These are phyloP conservation scores for Microascus cirrosus DNA, from an alignment of 2,329 filamentous ascomycete genomes.

Conservation along the genomic window DNA sequence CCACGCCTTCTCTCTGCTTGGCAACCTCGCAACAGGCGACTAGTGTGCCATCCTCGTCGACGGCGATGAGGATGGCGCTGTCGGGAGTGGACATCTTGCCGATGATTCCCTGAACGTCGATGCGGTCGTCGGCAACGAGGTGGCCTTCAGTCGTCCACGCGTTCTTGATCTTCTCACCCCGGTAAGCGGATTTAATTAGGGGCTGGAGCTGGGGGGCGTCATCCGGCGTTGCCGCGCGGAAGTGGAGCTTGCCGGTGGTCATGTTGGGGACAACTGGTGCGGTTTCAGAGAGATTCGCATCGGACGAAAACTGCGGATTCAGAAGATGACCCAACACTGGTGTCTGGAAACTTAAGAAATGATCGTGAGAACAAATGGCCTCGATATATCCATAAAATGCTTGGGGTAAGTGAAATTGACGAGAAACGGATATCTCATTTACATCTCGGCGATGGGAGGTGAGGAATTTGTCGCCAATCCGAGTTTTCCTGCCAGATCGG, in stretches of 20 bases:
- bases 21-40: conserved; percentile 33
- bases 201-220: conserved; percentile 21
- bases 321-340: too few relatives aligned
- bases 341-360: too few relatives aligned
- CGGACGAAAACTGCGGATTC: too few relatives aligned
- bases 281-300: background rate
- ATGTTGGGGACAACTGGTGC: background rate
- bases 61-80: conserved; percentile 24
- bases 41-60: conserved; percentile 15
- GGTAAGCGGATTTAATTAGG: conserved; percentile 31
- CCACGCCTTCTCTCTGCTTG: conserved; percentile 14
- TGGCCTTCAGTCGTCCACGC: conserved; percentile 38
- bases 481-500: too few relatives aligned
- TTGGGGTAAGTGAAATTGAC: too few relatives aligned
- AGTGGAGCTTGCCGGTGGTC: conserved; percentile 13
- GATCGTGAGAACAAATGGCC: too few relatives aligned
- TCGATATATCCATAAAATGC: too few relatives aligned
- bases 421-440: too few relatives aligned
- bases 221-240: conserved; percentile 20
- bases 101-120: conserved; percentile 21
- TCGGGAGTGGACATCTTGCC: conserved; percentile 26
- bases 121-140: conserved; percentile 29
- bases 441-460: too few relatives aligned
- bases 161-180: conserved; percentile 24
- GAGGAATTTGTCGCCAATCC: too few relatives aligned